phyloP scores from a whole-genome alignment of 1,284 basidiomycete species.

The Hemileia vastatrix region DNA sequence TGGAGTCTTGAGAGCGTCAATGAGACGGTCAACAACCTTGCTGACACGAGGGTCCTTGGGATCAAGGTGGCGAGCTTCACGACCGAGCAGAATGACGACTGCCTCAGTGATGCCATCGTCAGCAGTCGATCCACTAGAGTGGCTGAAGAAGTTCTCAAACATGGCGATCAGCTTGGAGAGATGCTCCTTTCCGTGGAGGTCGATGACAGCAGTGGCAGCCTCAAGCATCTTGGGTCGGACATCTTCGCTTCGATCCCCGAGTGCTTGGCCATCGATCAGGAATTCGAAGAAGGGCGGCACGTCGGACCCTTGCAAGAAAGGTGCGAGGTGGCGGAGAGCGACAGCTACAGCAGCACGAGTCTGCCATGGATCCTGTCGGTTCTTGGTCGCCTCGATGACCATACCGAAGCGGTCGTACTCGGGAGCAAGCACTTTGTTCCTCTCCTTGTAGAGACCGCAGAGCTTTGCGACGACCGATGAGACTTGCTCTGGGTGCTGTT shows the following conservation, averaged over 20 bases:
- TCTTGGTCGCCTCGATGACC: slow-evolving; percentile 75
- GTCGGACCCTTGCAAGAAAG: slow-evolving; percentile 56
- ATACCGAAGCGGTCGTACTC: slow-evolving; percentile 63
- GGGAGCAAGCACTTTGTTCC: slow-evolving; percentile 75
- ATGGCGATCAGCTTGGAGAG: slow-evolving; percentile 69
- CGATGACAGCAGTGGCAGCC: slow-evolving; percentile 71
- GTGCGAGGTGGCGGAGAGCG: slow-evolving; percentile 61
- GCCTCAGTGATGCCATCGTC: slow-evolving; percentile 86
- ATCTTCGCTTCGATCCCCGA: slow-evolving; percentile 73
- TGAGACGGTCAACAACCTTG: slow-evolving; percentile 77
- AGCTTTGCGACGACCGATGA: slow-evolving; percentile 51
- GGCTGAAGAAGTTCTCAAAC: slow-evolving; percentile 65
- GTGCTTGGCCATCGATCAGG: slow-evolving; percentile 68
- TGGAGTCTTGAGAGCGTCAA: slow-evolving; percentile 84
- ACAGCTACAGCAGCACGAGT: slow-evolving; percentile 66
- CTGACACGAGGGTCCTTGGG: slow-evolving; percentile 65
- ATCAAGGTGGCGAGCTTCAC: slow-evolving; percentile 78
- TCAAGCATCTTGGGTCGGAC: slow-evolving; percentile 79
- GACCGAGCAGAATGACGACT: slow-evolving; percentile 85
- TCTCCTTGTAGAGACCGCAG: slow-evolving; percentile 69
- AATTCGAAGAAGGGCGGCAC: slow-evolving; percentile 77
- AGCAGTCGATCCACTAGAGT: slow-evolving; percentile 58
- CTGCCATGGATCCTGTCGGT: slow-evolving; percentile 81
- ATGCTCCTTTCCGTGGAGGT: slow-evolving; percentile 64
- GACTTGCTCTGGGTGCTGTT: slow-evolving; percentile 63